Conservation (phyloP, 2,329 filamentous ascomycete species). For the Pseudocercospora crystallina region DNA sequence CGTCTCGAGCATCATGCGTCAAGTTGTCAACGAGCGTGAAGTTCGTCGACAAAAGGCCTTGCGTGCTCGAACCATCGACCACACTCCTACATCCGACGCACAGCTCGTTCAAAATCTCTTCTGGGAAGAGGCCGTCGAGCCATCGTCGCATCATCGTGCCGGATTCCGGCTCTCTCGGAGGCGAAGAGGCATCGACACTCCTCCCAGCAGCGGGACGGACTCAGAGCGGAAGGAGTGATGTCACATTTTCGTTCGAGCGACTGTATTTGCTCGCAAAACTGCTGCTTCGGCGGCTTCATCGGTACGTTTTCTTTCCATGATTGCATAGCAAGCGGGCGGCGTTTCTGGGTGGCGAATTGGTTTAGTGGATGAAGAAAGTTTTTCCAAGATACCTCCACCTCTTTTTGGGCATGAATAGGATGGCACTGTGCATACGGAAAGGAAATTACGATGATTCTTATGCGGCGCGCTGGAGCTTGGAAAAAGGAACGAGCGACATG, state of each 20-base stretch:
- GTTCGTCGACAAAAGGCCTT: constrained; percentile 31
- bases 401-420: not conserved
- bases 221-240: constrained; percentile 22
- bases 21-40: constrained; percentile 47
- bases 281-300: constrained; percentile 2
- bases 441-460: not conserved
- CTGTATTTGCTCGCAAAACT: not conserved
- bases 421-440: not conserved
- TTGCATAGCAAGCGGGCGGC: constrained; percentile 31
- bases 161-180: constrained; percentile 37
- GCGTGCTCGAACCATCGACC: constrained; percentile 17
- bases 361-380: constrained; percentile 3
- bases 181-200: constrained; percentile 32
- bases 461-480: no score
- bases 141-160: constrained; percentile 37
- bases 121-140: constrained; percentile 39
- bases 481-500: no score
- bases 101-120: constrained; percentile 29
- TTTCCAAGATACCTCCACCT: constrained; percentile 11
- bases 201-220: constrained; percentile 26
- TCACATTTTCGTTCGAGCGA: not conserved
- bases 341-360: constrained; percentile 12
- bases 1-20: constrained; percentile 42
- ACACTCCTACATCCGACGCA: constrained; percentile 8
- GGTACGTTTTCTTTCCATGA: constrained; percentile 13